Evolutionary conservation across 805 yeast species (phyloP).

Genomic region (Sungouiozyma ichnusensis): DNA sequence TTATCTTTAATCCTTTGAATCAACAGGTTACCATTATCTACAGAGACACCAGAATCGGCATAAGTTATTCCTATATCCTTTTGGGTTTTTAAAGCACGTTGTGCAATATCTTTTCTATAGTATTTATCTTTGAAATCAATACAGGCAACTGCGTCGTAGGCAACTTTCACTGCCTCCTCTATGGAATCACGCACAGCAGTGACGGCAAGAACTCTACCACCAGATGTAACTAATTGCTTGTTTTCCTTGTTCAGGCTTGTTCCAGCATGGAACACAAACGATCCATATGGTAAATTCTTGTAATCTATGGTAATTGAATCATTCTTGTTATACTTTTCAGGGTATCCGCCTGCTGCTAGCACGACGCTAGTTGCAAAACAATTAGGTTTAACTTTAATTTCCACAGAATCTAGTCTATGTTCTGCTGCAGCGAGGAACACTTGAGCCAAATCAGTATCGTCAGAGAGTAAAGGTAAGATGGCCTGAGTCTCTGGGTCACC

Average conservation of each 20-base stretch:
- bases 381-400: slow-evolving; percentile 40
- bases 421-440: slow-evolving; percentile 90
- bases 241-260: slow-evolving; percentile 41
- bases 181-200: slow-evolving; percentile 74
- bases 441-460: slow-evolving; percentile 86
- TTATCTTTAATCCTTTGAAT: slow-evolving; percentile 84
- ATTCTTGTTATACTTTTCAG: slow-evolving; percentile 77
- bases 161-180: slow-evolving; percentile 72
- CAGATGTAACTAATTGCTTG: slow-evolving; percentile 67
- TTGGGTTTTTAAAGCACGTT: slow-evolving; percentile 74
- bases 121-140: slow-evolving; percentile 68
- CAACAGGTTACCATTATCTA: slow-evolving; percentile 84
- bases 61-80: slow-evolving; percentile 50
- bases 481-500: slow-evolving; percentile 99
- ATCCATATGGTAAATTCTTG: slow-evolving; percentile 27
- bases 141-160: slow-evolving; percentile 73
- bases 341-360: slow-evolving; percentile 95
- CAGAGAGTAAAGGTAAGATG: slow-evolving; percentile 73
- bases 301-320: slow-evolving; percentile 57
- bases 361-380: slow-evolving; percentile 86
- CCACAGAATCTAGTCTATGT: slow-evolving; percentile 81
- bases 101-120: slow-evolving; percentile 89
- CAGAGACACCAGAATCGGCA: slow-evolving; percentile 94
- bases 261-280: slow-evolving; percentile 92
- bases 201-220: slow-evolving; percentile 95